phyloP scores from a whole-genome alignment of 345 rosid genomes.

The Aethionema arabicum region DNA sequence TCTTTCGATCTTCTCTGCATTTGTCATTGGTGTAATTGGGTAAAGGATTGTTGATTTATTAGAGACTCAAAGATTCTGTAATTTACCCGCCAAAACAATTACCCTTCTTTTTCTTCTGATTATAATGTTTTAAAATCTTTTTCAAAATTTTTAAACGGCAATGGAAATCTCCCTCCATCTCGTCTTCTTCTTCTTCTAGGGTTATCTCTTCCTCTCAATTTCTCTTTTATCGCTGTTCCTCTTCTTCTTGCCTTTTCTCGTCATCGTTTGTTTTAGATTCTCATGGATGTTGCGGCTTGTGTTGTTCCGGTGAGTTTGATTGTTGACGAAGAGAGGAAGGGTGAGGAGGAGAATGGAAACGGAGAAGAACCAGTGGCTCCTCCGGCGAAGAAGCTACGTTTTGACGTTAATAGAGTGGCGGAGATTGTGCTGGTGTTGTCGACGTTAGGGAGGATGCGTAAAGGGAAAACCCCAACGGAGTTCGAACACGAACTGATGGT shows the following conservation, averaged over 20 bases:
- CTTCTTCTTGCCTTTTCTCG: too few species aligned
- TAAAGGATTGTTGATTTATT: too few species aligned
- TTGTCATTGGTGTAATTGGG: too few species aligned
- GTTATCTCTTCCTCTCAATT: slow-evolving; percentile 24
- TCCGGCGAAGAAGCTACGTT: slow-evolving; percentile 44
- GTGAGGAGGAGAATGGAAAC: slow-evolving; percentile 28
- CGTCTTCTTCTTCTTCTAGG: slow-evolving; percentile 15
- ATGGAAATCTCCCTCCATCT: slow-evolving; percentile 14
- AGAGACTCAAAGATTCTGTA: too few species aligned
- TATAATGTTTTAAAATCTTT: neutral
- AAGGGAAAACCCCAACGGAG: slow-evolving; percentile 62
- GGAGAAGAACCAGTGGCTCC: slow-evolving; percentile 23
- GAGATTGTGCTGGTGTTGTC: slow-evolving; percentile 85
- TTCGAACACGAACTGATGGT: slow-evolving; percentile 64
- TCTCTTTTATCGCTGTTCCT: neutral
- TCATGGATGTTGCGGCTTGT: slow-evolving; percentile 15
- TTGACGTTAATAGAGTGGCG: slow-evolving; percentile 55
- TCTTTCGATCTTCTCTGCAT: too few species aligned
- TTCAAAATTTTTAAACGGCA: slow-evolving; percentile 13
- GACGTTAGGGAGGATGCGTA: slow-evolving; percentile 69
- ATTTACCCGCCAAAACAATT: too few species aligned
- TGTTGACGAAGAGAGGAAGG: slow-evolving; percentile 27
- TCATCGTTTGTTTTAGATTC: neutral
- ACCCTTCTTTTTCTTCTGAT: neutral
- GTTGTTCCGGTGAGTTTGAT: neutral